Evolutionary conservation across 495 filamentous ascomycete species (phyloP).

Genomic region (Opeltia flavorubescens): DNA sequence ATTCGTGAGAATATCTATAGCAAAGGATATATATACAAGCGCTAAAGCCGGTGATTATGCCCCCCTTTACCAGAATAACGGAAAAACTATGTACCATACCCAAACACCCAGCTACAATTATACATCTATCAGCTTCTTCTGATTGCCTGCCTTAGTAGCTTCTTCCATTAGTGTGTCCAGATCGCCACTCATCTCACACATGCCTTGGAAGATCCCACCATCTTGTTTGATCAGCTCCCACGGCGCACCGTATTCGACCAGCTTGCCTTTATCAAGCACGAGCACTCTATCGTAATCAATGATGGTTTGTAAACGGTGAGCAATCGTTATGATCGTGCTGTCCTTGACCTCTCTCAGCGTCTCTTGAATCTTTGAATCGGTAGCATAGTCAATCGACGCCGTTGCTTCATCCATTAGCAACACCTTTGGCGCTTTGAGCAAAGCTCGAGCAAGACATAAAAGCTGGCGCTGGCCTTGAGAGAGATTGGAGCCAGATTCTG

Average conservation of each 20-base stretch:
- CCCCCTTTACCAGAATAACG: no score
- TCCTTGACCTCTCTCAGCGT: slow-evolving; percentile 75
- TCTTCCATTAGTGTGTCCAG: slow-evolving; percentile 54
- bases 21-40: no score
- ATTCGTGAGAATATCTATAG: no score
- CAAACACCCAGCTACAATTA: neutral
- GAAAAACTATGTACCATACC: neutral
- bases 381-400: slow-evolving; percentile 93
- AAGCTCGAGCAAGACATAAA: slow-evolving; percentile 82
- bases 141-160: slow-evolving; percentile 59
- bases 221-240: slow-evolving; percentile 58
- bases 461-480: slow-evolving; percentile 96
- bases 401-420: slow-evolving; percentile 99
- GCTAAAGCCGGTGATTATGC: no score
- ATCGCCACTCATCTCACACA: slow-evolving; percentile 95
- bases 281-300: slow-evolving; percentile 98
- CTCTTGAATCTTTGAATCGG: slow-evolving; percentile 89
- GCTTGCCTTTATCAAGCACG: slow-evolving; percentile 76
- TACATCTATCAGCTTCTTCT: slow-evolving; percentile 25
- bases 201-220: slow-evolving; percentile 62
- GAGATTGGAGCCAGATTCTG: slow-evolving; percentile 88
- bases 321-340: slow-evolving; percentile 93
- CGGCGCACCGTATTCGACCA: slow-evolving; percentile 83
- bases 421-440: slow-evolving; percentile 83
- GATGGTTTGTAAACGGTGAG: slow-evolving; percentile 93